Percentiles rank a stretch among this genome's conserved stretches.
phyloP scores from a whole-genome alignment of 306 rosid genomes.

The Crataegus laevigata region DNA sequence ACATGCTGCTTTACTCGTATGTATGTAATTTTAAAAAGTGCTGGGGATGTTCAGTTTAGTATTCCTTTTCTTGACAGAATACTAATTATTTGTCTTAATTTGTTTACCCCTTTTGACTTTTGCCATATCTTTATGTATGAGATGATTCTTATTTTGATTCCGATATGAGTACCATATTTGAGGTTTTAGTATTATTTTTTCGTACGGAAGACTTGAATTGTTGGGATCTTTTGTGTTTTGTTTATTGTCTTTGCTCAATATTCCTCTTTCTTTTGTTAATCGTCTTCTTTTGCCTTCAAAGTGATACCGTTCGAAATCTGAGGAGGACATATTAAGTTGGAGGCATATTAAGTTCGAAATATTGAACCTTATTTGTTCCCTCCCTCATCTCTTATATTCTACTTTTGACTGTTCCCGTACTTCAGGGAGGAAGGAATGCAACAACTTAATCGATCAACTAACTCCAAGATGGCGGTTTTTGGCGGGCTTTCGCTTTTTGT shows the following conservation, averaged over 20 bases:
- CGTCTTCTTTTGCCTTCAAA: neutral
- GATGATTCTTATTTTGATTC: too few relatives aligned
- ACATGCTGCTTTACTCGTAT: neutral
- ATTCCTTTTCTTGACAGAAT: neutral
- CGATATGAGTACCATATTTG: too few relatives aligned
- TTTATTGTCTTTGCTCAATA: neutral
- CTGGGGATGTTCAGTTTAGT: neutral
- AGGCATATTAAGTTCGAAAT: neutral
- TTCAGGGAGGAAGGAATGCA: constrained; percentile 92
- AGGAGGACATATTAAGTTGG: too few relatives aligned
- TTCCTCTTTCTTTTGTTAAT: neutral
- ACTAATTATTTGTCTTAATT: neutral
- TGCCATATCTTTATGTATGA: too few relatives aligned
- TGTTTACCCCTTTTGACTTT: neutral
- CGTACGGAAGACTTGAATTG: neutral
- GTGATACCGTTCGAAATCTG: neutral
- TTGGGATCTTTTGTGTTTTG: neutral
- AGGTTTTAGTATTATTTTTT: too few relatives aligned
- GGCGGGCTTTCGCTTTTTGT: constrained; percentile 65
- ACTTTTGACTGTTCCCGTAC: too few relatives aligned
- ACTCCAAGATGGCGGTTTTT: constrained; percentile 67
- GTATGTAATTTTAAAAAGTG: too few relatives aligned
- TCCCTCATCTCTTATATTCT: too few relatives aligned
- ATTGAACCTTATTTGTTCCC: neutral
- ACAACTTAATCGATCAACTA: constrained; percentile 62